phyloP scores from a whole-genome alignment of 2,329 filamentous ascomycete genomes.

The Verticillium tricorpus region DNA sequence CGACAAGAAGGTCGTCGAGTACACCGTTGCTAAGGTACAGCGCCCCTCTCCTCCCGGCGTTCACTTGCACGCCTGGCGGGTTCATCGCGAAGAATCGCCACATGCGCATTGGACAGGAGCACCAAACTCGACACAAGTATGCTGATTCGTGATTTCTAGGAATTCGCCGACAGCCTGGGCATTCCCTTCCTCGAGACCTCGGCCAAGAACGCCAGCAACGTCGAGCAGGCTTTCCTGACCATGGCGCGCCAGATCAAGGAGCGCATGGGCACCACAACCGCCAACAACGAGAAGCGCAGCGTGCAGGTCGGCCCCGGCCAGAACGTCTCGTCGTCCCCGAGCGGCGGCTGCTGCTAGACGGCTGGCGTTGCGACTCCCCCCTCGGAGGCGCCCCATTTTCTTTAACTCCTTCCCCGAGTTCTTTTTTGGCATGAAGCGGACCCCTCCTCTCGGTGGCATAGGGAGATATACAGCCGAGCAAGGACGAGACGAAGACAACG shows the following conservation, averaged over 20 bases:
- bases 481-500: background rate
- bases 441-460: background rate
- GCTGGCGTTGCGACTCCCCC: conserved; percentile 2
- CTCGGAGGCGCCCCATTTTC: background rate
- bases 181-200: conserved; percentile 99
- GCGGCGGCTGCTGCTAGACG: conserved; percentile 83
- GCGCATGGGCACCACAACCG: conserved; percentile 93
- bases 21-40: conserved; percentile 95
- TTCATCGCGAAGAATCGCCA: background rate
- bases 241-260: conserved; percentile 99
- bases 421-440: conserved; percentile 3
- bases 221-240: conserved; percentile 99
- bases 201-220: conserved; percentile 98
- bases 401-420: background rate
- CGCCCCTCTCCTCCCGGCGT: conserved; percentile 3
- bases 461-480: background rate
- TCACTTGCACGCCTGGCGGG: background rate
- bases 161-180: conserved; percentile 97
- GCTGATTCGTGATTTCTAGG: conserved; percentile 46
- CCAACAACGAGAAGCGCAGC: conserved; percentile 97
- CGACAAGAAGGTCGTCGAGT: conserved; percentile 99
- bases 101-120: too few species aligned
- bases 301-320: conserved; percentile 94
- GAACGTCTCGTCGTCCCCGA: conserved; percentile 83
- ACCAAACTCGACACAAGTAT: background rate